These are phyloP conservation scores for Phaeolepiota aurea DNA, from an alignment of 768 basidiomycete species.

Conservation along the genomic window DNA sequence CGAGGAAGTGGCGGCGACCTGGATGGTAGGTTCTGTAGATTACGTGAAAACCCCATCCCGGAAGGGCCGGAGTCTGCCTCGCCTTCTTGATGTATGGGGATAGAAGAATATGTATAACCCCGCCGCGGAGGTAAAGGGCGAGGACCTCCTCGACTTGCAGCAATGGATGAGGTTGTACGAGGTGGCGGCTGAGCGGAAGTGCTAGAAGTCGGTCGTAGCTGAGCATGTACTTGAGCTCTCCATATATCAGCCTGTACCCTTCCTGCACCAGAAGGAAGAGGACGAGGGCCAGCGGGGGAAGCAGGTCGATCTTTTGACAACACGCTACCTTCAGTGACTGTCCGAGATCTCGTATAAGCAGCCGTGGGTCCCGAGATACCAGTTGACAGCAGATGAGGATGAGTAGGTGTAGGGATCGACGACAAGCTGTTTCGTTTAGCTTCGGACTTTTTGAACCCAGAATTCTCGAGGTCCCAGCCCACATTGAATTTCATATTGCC, in stretches of 20 bases:
- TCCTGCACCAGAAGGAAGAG: slow-evolving; percentile 11
- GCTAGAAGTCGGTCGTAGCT: background rate
- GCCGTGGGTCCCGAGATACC: slow-evolving; percentile 5
- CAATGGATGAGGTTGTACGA: slow-evolving; percentile 16
- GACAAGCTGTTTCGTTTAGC: slow-evolving; percentile 12
- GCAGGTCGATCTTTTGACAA: slow-evolving; percentile 4
- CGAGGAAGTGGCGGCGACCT: slow-evolving; percentile 1
- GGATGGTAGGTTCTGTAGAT: slow-evolving; percentile 15
- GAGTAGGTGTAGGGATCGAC: slow-evolving; percentile 10
- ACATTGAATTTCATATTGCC: slow-evolving; percentile 25
- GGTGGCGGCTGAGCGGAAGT: background rate
- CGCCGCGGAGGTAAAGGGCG: slow-evolving; percentile 25
- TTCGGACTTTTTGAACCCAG: slow-evolving; percentile 21
- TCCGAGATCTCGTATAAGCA: slow-evolving; percentile 8
- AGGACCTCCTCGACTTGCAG: slow-evolving; percentile 15
- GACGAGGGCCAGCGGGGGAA: slow-evolving; percentile 8
- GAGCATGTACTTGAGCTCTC: slow-evolving; percentile 10
- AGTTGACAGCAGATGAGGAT: slow-evolving; percentile 9
- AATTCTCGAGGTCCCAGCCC: slow-evolving; percentile 28
- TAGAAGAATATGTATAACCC: slow-evolving; percentile 26
- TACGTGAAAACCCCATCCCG: slow-evolving; percentile 14
- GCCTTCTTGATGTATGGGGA: slow-evolving; percentile 3
- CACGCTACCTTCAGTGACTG: slow-evolving; percentile 9
- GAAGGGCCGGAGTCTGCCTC: background rate
- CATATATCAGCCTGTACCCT: slow-evolving; percentile 13